phyloP scores from a whole-genome alignment of 371 early-diverging fungal genomes.

The Syncephalastrum monosporum region DNA sequence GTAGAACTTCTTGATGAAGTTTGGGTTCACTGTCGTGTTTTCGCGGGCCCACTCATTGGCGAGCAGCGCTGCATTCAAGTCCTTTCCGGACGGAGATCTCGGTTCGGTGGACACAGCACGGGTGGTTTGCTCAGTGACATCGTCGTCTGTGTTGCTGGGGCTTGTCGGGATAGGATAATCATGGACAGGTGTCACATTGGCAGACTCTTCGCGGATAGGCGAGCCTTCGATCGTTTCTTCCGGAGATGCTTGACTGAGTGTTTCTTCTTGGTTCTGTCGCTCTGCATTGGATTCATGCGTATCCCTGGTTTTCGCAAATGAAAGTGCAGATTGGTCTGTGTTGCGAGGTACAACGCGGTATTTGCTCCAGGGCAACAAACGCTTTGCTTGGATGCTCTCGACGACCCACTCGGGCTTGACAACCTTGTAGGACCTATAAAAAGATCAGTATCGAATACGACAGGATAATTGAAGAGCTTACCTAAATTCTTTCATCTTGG shows the following conservation, averaged over 20 bases:
- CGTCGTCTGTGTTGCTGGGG: too few species aligned
- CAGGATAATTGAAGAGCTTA: constrained; percentile 9
- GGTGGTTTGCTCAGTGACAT: too few species aligned
- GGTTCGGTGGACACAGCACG: too few species aligned
- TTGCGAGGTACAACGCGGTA: constrained; percentile 40
- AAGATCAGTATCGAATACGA: not conserved
- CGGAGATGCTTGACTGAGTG: too few species aligned
- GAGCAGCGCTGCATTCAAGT: constrained; percentile 23
- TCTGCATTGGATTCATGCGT: not conserved
- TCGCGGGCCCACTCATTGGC: constrained; percentile 43
- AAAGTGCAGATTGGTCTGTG: constrained; percentile 24
- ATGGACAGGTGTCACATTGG: too few species aligned
- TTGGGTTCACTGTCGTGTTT: constrained; percentile 48
- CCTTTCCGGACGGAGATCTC: constrained; percentile 9
- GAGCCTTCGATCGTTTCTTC: too few species aligned
- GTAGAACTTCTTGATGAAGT: constrained; percentile 77
- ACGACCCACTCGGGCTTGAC: constrained; percentile 80
- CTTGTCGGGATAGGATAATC: not conserved
- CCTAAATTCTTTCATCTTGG: constrained; percentile 69
- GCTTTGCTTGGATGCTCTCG: constrained; percentile 60
- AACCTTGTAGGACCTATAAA: constrained; percentile 61
- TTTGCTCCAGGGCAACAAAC: constrained; percentile 62
- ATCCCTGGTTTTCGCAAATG: constrained; percentile 8
- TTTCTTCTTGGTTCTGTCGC: too few species aligned
- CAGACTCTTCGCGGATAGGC: not conserved